These are phyloP conservation scores for Kitagawia praeruptora DNA, from an alignment of 129 eudicot genomes.

Conservation along the genomic window DNA sequence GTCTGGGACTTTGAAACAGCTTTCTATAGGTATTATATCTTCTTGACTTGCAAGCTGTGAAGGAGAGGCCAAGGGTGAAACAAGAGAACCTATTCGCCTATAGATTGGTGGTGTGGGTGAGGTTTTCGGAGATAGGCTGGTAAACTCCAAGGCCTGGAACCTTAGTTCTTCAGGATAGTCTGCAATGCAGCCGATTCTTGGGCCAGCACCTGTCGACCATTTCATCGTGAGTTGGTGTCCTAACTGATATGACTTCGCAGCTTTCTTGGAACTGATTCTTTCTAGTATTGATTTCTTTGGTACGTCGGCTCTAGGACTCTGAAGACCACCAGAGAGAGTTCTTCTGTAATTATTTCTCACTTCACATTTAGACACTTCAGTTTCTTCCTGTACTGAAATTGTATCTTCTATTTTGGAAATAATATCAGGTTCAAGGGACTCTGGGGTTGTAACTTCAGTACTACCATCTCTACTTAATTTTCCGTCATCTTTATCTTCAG, in stretches of 20 bases:
- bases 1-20: neutral
- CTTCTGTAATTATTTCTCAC: slow-evolving; percentile 40
- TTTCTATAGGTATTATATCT: neutral
- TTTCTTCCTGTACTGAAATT: slow-evolving; percentile 6
- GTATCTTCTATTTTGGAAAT: slow-evolving; percentile 8
- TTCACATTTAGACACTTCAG: slow-evolving; percentile 17
- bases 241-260: slow-evolving; percentile 52
- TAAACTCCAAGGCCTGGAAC: slow-evolving; percentile 79
- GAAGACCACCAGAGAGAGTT: slow-evolving; percentile 82
- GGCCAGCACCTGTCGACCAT: slow-evolving; percentile 96
- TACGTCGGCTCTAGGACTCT: slow-evolving; percentile 62
- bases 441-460: slow-evolving; percentile 7
- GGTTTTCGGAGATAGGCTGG: slow-evolving; percentile 59
- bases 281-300: slow-evolving; percentile 59
- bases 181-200: slow-evolving; percentile 88
- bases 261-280: slow-evolving; percentile 75
- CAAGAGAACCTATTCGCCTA: slow-evolving; percentile 20
- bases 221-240: slow-evolving; percentile 63
- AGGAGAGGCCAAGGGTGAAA: slow-evolving; percentile 22
- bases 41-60: slow-evolving; percentile 12
- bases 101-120: slow-evolving; percentile 17
- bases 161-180: slow-evolving; percentile 88
- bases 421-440: slow-evolving; percentile 11
- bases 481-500: slow-evolving; percentile 23
- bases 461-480: neutral